Conservation (phyloP, 345 rosid species). For the Pistacia vera region DNA sequence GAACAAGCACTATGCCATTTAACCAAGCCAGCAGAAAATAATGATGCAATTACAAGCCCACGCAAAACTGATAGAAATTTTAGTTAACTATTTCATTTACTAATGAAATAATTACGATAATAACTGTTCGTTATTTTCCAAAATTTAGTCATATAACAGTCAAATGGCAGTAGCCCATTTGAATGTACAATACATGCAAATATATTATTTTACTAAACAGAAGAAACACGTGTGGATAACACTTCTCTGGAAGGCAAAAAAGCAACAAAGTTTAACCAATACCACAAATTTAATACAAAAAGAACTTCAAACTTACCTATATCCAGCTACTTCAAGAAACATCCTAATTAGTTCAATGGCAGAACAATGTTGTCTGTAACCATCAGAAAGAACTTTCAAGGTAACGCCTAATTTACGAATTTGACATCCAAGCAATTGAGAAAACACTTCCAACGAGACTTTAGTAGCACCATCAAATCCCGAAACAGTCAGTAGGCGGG, state of each 20-base stretch:
- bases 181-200: not conserved
- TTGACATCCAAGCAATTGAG: constrained; percentile 73
- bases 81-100: not conserved
- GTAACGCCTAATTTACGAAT: constrained; percentile 67
- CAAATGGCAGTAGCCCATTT: not conserved
- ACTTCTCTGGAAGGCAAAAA: not conserved
- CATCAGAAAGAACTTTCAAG: constrained; percentile 77
- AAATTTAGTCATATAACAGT: not conserved
- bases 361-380: constrained; percentile 84
- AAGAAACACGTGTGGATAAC: constrained; percentile 1
- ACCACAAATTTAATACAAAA: not conserved
- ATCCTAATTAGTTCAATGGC: constrained; percentile 80
- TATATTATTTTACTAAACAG: not conserved
- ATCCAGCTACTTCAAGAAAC: constrained; percentile 77
- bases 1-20: not conserved
- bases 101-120: not conserved
- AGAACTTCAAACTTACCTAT: constrained; percentile 46
- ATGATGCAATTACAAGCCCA: not conserved
- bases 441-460: constrained; percentile 76
- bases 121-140: not conserved
- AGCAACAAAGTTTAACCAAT: too few relatives aligned
- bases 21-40: not conserved
- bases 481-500: constrained; percentile 51
- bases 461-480: constrained; percentile 88
- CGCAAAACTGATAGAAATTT: not conserved